Conservation (phyloP, 169 alveolate species). For the Eimeria praecox region DNA sequence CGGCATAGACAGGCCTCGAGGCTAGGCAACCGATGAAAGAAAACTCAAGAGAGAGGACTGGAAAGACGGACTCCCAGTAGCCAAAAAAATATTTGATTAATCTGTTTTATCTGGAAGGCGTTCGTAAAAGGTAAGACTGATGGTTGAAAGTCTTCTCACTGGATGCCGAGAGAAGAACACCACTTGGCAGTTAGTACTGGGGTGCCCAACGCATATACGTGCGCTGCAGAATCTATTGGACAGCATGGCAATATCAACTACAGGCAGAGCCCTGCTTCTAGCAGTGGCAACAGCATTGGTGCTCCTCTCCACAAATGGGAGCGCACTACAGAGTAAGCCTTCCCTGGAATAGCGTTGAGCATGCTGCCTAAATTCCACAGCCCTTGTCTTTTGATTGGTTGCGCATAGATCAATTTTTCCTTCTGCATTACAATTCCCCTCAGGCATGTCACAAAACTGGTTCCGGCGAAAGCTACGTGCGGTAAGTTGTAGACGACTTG, state of each 20-base stretch:
- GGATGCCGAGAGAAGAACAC: background rate
- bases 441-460: constrained; percentile 49
- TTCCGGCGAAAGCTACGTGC: background rate
- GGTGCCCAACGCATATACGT: background rate
- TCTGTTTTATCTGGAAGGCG: background rate
- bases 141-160: background rate
- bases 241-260: background rate
- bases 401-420: too few species aligned
- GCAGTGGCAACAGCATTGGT: constrained; percentile 33
- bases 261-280: constrained; percentile 28
- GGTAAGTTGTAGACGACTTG: background rate
- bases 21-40: background rate
- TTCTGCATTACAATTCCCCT: background rate
- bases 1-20: constrained; percentile 1
- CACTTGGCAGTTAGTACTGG: background rate
- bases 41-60: background rate
- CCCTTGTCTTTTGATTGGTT: background rate
- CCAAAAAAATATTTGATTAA: background rate
- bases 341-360: background rate
- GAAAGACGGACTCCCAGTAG: background rate
- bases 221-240: background rate
- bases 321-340: constrained; percentile 54
- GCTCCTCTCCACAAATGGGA: background rate
- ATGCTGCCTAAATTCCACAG: background rate
- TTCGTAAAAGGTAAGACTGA: background rate